Conservation (phyloP, 495 filamentous ascomycete species). For the Cladorrhinum samala region DNA sequence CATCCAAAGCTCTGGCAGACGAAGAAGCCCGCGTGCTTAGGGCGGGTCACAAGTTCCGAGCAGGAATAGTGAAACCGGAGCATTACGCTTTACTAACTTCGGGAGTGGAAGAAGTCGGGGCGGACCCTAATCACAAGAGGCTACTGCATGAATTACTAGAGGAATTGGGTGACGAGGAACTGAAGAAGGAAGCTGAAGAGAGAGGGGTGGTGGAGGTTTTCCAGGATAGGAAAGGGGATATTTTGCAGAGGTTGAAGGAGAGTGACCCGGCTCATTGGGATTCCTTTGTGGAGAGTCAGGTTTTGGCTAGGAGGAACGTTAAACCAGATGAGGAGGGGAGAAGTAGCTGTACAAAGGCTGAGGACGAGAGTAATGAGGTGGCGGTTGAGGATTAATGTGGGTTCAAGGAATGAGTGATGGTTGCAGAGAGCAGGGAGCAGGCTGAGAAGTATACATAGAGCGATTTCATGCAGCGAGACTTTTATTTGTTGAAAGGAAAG, state of each 20-base stretch:
- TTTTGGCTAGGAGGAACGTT: conserved; percentile 57
- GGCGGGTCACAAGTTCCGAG: conserved; percentile 72
- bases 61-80: conserved; percentile 45
- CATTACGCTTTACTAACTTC: conserved; percentile 38
- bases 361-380: background rate
- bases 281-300: conserved; percentile 60
- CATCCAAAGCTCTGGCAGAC: conserved; percentile 68
- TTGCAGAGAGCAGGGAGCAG: too few species aligned
- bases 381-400: conserved; percentile 1
- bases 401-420: too few species aligned
- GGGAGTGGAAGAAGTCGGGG: conserved; percentile 42
- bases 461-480: too few species aligned
- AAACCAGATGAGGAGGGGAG: background rate
- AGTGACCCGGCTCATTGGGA: conserved; percentile 57
- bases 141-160: conserved; percentile 58
- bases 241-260: conserved; percentile 43
- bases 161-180: conserved; percentile 55
- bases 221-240: conserved; percentile 47
- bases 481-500: too few species aligned
- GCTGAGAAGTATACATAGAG: too few species aligned
- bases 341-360: background rate
- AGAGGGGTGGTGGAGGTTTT: conserved; percentile 55
- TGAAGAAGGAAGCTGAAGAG: conserved; percentile 48
- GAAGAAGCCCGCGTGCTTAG: conserved; percentile 90
- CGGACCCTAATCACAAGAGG: conserved; percentile 48